Conservation (phyloP, 2,329 filamentous ascomycete species). For the Ceratocystis alfenasii region DNA sequence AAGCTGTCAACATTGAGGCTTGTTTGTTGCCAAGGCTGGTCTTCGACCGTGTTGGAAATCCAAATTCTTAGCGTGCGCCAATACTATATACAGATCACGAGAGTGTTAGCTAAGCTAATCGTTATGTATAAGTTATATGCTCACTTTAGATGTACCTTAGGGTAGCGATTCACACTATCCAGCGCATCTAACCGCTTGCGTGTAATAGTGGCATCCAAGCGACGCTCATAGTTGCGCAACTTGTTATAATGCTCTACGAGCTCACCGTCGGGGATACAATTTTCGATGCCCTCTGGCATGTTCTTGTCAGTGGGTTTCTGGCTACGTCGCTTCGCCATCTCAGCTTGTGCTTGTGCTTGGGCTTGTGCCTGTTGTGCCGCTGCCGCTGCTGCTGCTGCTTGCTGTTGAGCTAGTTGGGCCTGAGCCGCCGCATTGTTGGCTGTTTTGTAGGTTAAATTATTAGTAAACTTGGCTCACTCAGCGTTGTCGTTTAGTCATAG, state of each 20-base stretch:
- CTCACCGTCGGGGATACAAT: conserved; percentile 63
- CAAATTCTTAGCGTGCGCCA: conserved; percentile 66
- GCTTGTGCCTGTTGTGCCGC: conserved; percentile 36
- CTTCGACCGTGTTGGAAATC: conserved; percentile 89
- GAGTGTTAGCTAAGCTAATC: too few species aligned
- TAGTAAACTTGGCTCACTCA: not conserved
- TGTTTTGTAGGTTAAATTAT: not conserved
- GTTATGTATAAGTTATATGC: not conserved
- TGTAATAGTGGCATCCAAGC: conserved; percentile 84
- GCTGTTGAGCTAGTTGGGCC: conserved; percentile 38
- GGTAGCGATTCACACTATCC: conserved; percentile 62
- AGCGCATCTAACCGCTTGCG: conserved; percentile 85
- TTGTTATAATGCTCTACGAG: conserved; percentile 71
- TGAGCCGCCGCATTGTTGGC: conserved; percentile 34
- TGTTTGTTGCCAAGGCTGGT: conserved; percentile 72
- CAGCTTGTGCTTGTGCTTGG: conserved; percentile 41
- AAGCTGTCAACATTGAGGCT: conserved; percentile 61
- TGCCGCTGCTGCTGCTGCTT: conserved; percentile 40
- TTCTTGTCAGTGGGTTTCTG: conserved; percentile 91
- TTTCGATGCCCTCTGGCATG: conserved; percentile 79
- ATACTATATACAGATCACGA: conserved; percentile 7
- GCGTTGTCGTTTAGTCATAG: too few species aligned
- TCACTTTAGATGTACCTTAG: conserved; percentile 43
- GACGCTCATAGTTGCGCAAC: conserved; percentile 74
- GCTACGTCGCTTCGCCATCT: conserved; percentile 66